Evolutionary conservation across 1,284 basidiomycete genomes (phyloP).

Genomic region (Ustanciosporium gigantosporum): DNA sequence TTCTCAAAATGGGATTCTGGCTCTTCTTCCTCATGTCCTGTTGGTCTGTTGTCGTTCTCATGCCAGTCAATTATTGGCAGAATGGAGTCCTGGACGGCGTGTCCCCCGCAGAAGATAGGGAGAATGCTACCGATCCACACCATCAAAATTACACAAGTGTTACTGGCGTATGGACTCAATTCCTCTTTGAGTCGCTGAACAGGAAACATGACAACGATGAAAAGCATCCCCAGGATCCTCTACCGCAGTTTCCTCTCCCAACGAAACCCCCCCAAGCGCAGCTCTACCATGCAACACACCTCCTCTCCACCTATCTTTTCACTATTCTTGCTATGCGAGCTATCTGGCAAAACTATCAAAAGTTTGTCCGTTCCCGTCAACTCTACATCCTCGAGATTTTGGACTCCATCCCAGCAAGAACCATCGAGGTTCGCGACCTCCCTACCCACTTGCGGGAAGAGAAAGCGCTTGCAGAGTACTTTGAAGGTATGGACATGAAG

Average conservation of each 20-base stretch:
- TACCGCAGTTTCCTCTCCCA: slow-evolving; percentile 44
- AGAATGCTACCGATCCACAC: slow-evolving; percentile 17
- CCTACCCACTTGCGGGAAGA: slow-evolving; percentile 82
- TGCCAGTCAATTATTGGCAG: slow-evolving; percentile 58
- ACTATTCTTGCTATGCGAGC: slow-evolving; percentile 81
- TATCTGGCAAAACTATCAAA: slow-evolving; percentile 83
- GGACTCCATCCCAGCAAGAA: slow-evolving; percentile 88
- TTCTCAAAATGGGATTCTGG: slow-evolving; percentile 92
- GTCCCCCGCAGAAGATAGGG: slow-evolving; percentile 45
- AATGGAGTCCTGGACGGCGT: slow-evolving; percentile 60
- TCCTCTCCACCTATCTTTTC: slow-evolving; percentile 91
- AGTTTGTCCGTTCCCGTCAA: slow-evolving; percentile 88
- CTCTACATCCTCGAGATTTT: slow-evolving; percentile 90
- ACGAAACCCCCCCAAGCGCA: slow-evolving; percentile 56
- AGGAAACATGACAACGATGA: slow-evolving; percentile 1
- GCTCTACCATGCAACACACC: slow-evolving; percentile 68
- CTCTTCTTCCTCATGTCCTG: slow-evolving; percentile 81
- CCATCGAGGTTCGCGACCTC: slow-evolving; percentile 82
- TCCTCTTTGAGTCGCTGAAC: slow-evolving; percentile 13
- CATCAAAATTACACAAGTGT: slow-evolving; percentile 11
- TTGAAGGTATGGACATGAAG: slow-evolving; percentile 68
- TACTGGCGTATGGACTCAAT: slow-evolving; percentile 16
- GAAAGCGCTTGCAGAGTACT: slow-evolving; percentile 84
- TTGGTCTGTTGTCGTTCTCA: slow-evolving; percentile 61
- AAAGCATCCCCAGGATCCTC: slow-evolving; percentile 21